Base-by-base conservation (phyloP, 176 grass and related monocot species). In the Musa acuminata region DNA sequence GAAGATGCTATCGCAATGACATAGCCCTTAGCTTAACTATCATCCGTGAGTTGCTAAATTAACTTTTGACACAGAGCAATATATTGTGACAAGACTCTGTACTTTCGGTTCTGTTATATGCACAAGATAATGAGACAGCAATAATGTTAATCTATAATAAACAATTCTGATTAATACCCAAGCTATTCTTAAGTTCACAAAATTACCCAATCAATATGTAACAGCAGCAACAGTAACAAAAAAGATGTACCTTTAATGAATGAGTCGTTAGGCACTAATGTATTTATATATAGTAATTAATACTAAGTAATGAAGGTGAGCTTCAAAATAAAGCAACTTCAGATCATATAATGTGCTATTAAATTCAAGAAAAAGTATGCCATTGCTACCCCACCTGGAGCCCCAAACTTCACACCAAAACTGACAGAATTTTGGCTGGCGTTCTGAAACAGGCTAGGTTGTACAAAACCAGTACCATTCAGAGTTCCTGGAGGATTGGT, bases 331-430 rank as follows among this genome's bases (percentile, higher is more conserved):
- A 55, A 8, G 8, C 8, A 73, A 24, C 2, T 24, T 14, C 5
- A 51, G 20, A 71, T 51, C 49, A 71, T 71, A 16, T 71, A n/a
- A 71, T 71, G 11, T 22, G 21, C 9, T 17, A 29, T n/a, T 9
- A 51, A 26, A 27, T 35, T 35, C 24, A 13, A 27, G 8, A 25
- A 66, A 66, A 10, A 12, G 64, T 22, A 27, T 11, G 3, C 11
- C 1, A 29, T 67, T 27, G 13, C 12, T 53, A 48, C 26, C 51
- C 74, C 66, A 86, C 78, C 83, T 77, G 77, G 52, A 77, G 75
- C 71, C 80, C 84, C 87, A 67, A 88, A 92, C 64, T 81, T 89
- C 82, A 90, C 88, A 82, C 81, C 75, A 75, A 81, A 62, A 72
- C 57, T 69, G 58, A 72, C 71, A 85, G 81, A 77, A 57, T 68